Evolutionary conservation across 1,139 yeast species (phyloP).

Genomic region (Petasospora rhodanensis): DNA sequence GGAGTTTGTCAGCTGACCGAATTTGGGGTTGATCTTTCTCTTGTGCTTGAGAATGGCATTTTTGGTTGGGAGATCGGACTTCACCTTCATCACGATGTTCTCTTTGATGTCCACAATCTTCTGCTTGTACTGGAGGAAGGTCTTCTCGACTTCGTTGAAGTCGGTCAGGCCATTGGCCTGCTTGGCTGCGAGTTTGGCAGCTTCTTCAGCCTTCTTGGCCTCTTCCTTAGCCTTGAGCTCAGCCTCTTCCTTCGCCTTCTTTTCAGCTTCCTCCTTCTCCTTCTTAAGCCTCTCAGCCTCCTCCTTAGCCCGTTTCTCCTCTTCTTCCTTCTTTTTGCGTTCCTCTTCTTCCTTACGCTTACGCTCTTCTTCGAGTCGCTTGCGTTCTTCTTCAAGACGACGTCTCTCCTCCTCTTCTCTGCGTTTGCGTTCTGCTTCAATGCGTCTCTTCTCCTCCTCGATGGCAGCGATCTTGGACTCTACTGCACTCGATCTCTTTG

Average conservation of each 20-base stretch:
- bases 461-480: conserved; percentile 20
- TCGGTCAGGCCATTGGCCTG: conserved; percentile 32
- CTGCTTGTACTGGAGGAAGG: conserved; percentile 48
- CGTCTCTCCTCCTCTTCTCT: conserved; percentile 24
- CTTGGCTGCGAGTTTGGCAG: conserved; percentile 14
- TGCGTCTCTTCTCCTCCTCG: conserved; percentile 23
- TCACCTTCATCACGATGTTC: conserved; percentile 48
- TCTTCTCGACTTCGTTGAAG: conserved; percentile 38
- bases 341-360: conserved; percentile 22
- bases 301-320: conserved; percentile 22
- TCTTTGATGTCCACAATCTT: conserved; percentile 57
- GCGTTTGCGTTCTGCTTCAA: conserved; percentile 14
- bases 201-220: conserved; percentile 16
- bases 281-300: conserved; percentile 21
- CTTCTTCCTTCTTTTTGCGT: conserved; percentile 22
- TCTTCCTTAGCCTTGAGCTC: conserved; percentile 22
- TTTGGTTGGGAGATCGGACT: conserved; percentile 40
- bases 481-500: conserved; percentile 20
- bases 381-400: conserved; percentile 22
- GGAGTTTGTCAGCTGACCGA: conserved; percentile 87
- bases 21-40: conserved; percentile 77
- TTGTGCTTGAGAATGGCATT: conserved; percentile 42
- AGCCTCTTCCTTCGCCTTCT: conserved; percentile 17
- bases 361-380: conserved; percentile 22
- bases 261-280: conserved; percentile 17